phyloP scores from a whole-genome alignment of 371 early-diverging fungal species.

The Nematocida minor region DNA sequence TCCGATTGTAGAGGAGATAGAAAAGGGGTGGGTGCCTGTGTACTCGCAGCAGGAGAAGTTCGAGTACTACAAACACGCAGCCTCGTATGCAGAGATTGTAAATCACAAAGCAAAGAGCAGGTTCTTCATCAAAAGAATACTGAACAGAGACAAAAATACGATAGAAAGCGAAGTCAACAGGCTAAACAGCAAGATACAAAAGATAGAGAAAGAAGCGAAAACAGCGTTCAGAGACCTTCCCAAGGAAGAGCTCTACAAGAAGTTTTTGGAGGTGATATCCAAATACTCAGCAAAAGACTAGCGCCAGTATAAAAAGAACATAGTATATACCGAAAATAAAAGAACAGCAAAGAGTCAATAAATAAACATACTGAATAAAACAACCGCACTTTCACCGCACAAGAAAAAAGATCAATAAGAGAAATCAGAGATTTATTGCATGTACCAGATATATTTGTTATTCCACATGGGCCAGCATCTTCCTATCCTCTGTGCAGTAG shows the following conservation, averaged over 20 bases:
- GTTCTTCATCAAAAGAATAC: conserved; percentile 26
- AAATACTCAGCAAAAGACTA: not conserved
- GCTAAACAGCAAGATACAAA: conserved; percentile 28
- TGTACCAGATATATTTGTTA: no score
- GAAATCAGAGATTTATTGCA: no score
- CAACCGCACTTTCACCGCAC: not conserved
- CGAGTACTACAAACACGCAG: conserved; percentile 18
- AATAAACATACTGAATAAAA: not conserved
- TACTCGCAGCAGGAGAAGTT: not conserved
- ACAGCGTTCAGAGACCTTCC: not conserved
- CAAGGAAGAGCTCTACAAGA: conserved; percentile 23
- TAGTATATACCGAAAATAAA: not conserved
- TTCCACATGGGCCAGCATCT: not conserved
- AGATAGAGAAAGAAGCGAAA: not conserved
- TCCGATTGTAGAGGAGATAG: conserved; percentile 15
- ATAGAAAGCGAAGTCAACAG: not conserved
- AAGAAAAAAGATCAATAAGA: no score
- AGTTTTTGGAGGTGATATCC: conserved; percentile 7
- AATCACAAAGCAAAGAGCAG: conserved; percentile 31
- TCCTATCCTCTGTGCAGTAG: conserved; percentile 2
- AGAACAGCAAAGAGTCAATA: not conserved
- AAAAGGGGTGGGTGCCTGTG: conserved; percentile 8
- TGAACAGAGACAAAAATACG: conserved; percentile 4
- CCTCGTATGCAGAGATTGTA: conserved; percentile 6
- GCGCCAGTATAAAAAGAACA: not conserved